Percentiles rank a stretch among this genome's conserved stretches.
Evolutionary conservation across 2,329 filamentous ascomycete species (phyloP).

Genomic region (Chaetomiaceae sp.): DNA sequence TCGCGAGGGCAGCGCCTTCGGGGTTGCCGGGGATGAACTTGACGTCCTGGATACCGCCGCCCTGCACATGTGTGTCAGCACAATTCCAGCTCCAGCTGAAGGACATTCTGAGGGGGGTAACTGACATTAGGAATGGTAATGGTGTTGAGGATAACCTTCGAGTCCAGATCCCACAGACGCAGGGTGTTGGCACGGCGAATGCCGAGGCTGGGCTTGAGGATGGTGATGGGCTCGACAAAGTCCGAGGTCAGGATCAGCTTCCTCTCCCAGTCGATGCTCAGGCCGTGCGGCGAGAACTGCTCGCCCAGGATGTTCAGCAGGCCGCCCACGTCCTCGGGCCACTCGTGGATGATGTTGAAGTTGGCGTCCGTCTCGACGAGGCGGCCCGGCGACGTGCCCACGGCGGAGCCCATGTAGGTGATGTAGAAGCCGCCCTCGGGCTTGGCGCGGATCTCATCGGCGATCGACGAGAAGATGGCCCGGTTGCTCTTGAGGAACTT

Average conservation of each 20-base stretch:
- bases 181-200: slow-evolving; percentile 53
- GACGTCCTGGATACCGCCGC: slow-evolving; percentile 58
- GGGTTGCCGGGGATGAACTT: slow-evolving; percentile 60
- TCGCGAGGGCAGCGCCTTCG: slow-evolving; percentile 53
- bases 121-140: slow-evolving; percentile 50
- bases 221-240: slow-evolving; percentile 57
- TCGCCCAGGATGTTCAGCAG: slow-evolving; percentile 53
- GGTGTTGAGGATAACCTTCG: slow-evolving; percentile 52
- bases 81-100: neutral
- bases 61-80: slow-evolving; percentile 21
- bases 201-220: slow-evolving; percentile 54
- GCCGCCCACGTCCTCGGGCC: slow-evolving; percentile 51
- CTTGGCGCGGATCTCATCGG: slow-evolving; percentile 59
- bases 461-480: slow-evolving; percentile 53
- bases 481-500: slow-evolving; percentile 57
- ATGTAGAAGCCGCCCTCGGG: slow-evolving; percentile 58
- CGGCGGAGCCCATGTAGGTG: slow-evolving; percentile 57
- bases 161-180: slow-evolving; percentile 52
- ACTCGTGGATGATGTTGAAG: slow-evolving; percentile 58
- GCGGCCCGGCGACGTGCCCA: slow-evolving; percentile 54
- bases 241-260: slow-evolving; percentile 57
- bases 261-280: slow-evolving; percentile 52
- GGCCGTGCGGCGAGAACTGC: slow-evolving; percentile 58
- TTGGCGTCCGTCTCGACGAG: slow-evolving; percentile 56
- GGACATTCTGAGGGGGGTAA: neutral